Evolutionary conservation across 768 basidiomycete genomes (phyloP).

Genomic region (Candolleomyces eurysporus): DNA sequence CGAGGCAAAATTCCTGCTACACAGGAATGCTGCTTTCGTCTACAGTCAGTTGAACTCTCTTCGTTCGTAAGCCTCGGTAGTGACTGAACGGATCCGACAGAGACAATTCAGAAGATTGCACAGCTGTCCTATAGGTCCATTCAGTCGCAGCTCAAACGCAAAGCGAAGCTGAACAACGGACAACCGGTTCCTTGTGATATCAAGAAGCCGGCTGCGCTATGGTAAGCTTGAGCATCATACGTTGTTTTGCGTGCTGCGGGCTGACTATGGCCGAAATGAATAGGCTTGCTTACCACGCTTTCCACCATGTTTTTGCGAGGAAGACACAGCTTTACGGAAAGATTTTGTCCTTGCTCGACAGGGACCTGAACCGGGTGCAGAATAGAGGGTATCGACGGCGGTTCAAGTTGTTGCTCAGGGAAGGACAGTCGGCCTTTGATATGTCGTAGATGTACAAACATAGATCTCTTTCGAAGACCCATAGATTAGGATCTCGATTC

Average conservation of each 20-base stretch:
- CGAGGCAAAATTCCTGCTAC: slow-evolving; percentile 49
- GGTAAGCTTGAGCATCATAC: slow-evolving; percentile 39
- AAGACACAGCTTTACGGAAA: slow-evolving; percentile 48
- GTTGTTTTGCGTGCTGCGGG: slow-evolving; percentile 1
- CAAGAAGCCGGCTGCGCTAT: slow-evolving; percentile 51
- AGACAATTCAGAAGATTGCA: slow-evolving; percentile 60
- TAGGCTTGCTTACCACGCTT: slow-evolving; percentile 84
- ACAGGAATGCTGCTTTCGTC: slow-evolving; percentile 49
- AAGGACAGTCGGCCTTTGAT: slow-evolving; percentile 28
- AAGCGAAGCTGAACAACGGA: slow-evolving; percentile 33
- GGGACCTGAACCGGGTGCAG: slow-evolving; percentile 48
- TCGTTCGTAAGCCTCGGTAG: neutral
- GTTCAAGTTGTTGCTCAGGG: slow-evolving; percentile 47
- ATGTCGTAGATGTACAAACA: neutral
- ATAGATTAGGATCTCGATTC: no score
- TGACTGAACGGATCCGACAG: slow-evolving; percentile 34
- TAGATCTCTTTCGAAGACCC: no score
- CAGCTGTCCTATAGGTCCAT: slow-evolving; percentile 53
- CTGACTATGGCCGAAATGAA: slow-evolving; percentile 5
- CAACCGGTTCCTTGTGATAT: slow-evolving; percentile 33
- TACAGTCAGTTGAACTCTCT: slow-evolving; percentile 37
- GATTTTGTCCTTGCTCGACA: slow-evolving; percentile 47
- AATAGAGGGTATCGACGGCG: slow-evolving; percentile 40
- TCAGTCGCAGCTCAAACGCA: slow-evolving; percentile 41
- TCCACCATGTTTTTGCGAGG: slow-evolving; percentile 58